Conservation (phyloP, 202 grass and related monocot genomes). For the Carex sylvatica region DNA sequence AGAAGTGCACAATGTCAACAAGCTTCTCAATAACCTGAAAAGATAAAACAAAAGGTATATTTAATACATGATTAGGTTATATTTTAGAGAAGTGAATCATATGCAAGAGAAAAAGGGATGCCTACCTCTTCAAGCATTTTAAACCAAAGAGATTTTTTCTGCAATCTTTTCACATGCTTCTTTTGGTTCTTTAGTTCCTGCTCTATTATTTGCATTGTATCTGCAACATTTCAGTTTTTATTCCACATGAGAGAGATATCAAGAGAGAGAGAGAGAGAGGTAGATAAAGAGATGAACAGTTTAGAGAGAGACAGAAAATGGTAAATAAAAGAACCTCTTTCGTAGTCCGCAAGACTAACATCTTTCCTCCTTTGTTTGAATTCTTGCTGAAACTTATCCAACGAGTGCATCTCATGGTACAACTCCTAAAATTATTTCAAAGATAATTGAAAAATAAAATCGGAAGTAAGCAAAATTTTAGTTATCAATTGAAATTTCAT, state of each 20-base stretch:
- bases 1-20: constrained; percentile 68
- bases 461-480: background rate
- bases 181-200: constrained; percentile 75
- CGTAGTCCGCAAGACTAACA: constrained; percentile 35
- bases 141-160: constrained; percentile 93
- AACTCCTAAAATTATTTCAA: constrained; percentile 55
- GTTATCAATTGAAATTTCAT: background rate
- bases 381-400: constrained; percentile 89
- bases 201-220: constrained; percentile 57
- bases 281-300: background rate
- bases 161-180: constrained; percentile 75
- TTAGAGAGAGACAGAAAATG: background rate
- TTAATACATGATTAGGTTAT: constrained; percentile 18
- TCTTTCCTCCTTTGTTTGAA: constrained; percentile 52
- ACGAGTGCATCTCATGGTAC: constrained; percentile 84
- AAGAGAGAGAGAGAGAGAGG: background rate
- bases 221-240: constrained; percentile 39
- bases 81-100: constrained; percentile 11
- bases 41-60: constrained; percentile 25
- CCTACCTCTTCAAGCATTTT: constrained; percentile 76
- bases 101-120: constrained; percentile 29
- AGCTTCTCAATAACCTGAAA: constrained; percentile 83
- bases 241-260: constrained; percentile 17
- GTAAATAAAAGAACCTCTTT: constrained; percentile 45
- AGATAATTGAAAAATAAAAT: constrained; percentile 11